Evolutionary conservation across 2,329 filamentous ascomycete species (phyloP), one percentile per base, ranked within the genome.

Genomic region (Aspergillus tubingensis): DNA sequence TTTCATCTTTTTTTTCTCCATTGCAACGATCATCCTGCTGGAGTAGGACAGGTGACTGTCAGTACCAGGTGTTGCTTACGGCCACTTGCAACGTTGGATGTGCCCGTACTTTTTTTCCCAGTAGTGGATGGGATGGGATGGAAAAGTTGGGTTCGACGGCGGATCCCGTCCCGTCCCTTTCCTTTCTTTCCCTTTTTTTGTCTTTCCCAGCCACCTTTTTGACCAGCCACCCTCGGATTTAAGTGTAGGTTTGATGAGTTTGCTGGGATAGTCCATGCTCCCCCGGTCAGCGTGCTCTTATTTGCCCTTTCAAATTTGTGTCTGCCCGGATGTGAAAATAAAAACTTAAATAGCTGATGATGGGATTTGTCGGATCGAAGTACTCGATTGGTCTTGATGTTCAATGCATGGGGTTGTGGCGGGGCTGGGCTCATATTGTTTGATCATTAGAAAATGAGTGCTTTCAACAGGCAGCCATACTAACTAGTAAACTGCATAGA

Each of bases 61-160:
- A 54, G 39, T 36, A 49, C 30, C 50, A 47, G 11, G 36, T 47
- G 50, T 41, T 48, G 51, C 51, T 53, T 53, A 53, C 32, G 38
- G 51, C 36, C 51, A 52, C 36, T 39, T 53, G 51, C 51, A 53
- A 53, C 51, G 36, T 53, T 53, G 32, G 32, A n/a, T 53, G 32
- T 15, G 32, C 32, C 7, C 36, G 51, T 50, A 50, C 23, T 50
- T n/a, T 53, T 23, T 50, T 53, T 21, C 3, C 41, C 41, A 19
- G 10, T 36, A 36, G 32, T 36, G 51, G 39, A 27, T 53, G 51
- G 50, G 51, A 41, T 51, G 27, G 21, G 19, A 41, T 5, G 27
- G 50, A 19, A 44, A 44, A 43, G 13, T 36, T 36, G 32, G 21
- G 19, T 44, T 23, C 41, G 41, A 44, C 41, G 41, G 41, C 41